Base-by-base conservation (phyloP, 345 rosid species). In the Aurinia saxatilis region DNA sequence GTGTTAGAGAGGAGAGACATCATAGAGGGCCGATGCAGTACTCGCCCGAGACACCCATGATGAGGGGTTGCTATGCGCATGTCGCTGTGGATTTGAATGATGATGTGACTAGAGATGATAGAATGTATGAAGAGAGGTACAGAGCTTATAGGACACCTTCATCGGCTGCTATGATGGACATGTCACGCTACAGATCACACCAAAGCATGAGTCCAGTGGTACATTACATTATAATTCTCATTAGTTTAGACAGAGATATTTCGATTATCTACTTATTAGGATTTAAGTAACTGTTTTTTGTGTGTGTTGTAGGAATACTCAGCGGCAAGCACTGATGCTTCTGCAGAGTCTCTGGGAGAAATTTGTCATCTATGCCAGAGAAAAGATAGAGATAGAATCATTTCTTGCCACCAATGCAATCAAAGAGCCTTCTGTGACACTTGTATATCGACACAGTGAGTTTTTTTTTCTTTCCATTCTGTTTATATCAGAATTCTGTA, bases 291-390 rank as follows among this genome's bases (percentile, higher is more conserved):
- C 18, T 25, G 25, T 17, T 52, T 53, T 61, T 58, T 53, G 58
- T 58, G 50, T 36, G 35, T 53, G 73, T 63, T 72, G 41, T 78
- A 95, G 97, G 99, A 82, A 47, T 79, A 79, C 74, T 85, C 92
- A 70, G 85, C 77, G 58, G 84, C 73, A 48, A 81, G 80, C 70
- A 73, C 81, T 49, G 84, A 88, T 68, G 81, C 81, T 13, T 86
- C 88, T 27, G 85, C 76, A 77, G 92, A 86, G 67, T 79, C 75
- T 44, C 79, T 86, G 50, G 90, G 95, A 18, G 80, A 82, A 67
- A 65, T 76, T 55, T 93, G 99, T 57, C 99, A 93, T 76, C 96
- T 87, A 23, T 93, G 99, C 68, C 82, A 72, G 34, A 81, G 73
- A 57, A 93, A 75, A 74, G 86, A 81, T 51, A 68, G 68, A 60